Percentiles rank a stretch among this genome's conserved stretches.
These are phyloP conservation scores for Colletotrichum phormii DNA, from an alignment of 2,329 filamentous ascomycete genomes.

Conservation along the genomic window DNA sequence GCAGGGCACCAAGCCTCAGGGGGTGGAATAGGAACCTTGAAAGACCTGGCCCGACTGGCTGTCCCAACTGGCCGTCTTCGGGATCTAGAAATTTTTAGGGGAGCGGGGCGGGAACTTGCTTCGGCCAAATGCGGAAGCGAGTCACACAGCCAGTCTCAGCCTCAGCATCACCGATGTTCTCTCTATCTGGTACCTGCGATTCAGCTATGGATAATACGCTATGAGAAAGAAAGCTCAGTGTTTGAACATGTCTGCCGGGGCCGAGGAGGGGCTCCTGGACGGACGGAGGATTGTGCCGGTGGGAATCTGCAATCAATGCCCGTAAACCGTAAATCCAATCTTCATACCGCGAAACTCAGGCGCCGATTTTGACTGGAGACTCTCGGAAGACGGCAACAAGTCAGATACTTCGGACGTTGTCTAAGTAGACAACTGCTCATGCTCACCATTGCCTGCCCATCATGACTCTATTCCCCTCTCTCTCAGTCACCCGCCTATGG, in stretches of 20 bases:
- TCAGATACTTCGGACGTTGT: not conserved
- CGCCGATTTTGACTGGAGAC: not conserved
- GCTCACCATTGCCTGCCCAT: not conserved
- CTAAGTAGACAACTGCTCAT: not conserved
- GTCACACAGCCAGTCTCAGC: conserved; percentile 20
- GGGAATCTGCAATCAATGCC: not conserved
- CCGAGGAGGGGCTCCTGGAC: not conserved
- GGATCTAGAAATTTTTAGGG: conserved; percentile 26
- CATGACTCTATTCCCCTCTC: not conserved
- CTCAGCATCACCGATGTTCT: not conserved
- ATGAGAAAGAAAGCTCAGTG: not conserved
- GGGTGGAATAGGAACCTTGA: not conserved
- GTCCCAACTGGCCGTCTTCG: conserved; percentile 17
- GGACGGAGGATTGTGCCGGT: not conserved
- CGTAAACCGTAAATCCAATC: no score
- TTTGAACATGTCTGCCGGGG: not conserved
- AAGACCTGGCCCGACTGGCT: not conserved
- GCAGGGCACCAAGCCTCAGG: not conserved
- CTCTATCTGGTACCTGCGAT: no score
- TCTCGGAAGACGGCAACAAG: not conserved
- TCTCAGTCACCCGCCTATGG: not conserved
- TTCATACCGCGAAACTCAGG: not conserved
- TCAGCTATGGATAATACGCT: no score
- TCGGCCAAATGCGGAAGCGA: conserved; percentile 37
- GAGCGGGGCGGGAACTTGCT: conserved; percentile 7